phyloP scores from a whole-genome alignment of 805 yeast genomes.

The Wickerhamiella kazuoi region DNA sequence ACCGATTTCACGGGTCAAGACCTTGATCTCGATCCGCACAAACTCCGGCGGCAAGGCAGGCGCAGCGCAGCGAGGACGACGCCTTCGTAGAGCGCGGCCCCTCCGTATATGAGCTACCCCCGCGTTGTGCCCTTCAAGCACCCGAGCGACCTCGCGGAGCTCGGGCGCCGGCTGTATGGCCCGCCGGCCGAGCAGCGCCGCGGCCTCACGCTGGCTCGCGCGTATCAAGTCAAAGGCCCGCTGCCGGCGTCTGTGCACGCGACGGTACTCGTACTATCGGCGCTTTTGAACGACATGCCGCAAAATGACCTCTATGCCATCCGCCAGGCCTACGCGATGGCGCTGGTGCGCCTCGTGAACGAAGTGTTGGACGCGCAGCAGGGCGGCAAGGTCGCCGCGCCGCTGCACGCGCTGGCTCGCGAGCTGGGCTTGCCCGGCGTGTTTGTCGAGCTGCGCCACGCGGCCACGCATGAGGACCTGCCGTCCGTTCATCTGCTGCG shows the following conservation, averaged over 20 bases:
- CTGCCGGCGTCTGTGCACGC: conserved; percentile 15
- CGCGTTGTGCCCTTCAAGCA: not conserved
- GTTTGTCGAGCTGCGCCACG: conserved; percentile 81
- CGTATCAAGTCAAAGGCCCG: conserved; percentile 14
- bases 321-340: conserved; percentile 17
- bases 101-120: no score
- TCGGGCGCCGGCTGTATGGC: not conserved
- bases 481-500: conserved; percentile 60
- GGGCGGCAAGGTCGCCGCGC: conserved; percentile 58
- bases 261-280: conserved; percentile 13
- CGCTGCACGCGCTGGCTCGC: conserved; percentile 58
- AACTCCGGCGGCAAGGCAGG: not conserved
- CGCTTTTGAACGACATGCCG: conserved; percentile 12
- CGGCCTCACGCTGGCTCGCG: conserved; percentile 12
- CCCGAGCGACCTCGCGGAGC: not conserved
- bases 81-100: no score
- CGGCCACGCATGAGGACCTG: conserved; percentile 74
- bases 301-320: conserved; percentile 13
- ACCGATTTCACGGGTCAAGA: no score
- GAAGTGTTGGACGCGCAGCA: conserved; percentile 81
- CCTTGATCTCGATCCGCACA: no score
- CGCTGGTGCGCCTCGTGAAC: conserved; percentile 71
- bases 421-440: conserved; percentile 51
- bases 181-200: conserved; percentile 7
- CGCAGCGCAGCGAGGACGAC: not conserved